These are phyloP conservation scores for Pythium myriotylum DNA, from an alignment of 352 stramenopile genomes.

Conservation along the genomic window DNA sequence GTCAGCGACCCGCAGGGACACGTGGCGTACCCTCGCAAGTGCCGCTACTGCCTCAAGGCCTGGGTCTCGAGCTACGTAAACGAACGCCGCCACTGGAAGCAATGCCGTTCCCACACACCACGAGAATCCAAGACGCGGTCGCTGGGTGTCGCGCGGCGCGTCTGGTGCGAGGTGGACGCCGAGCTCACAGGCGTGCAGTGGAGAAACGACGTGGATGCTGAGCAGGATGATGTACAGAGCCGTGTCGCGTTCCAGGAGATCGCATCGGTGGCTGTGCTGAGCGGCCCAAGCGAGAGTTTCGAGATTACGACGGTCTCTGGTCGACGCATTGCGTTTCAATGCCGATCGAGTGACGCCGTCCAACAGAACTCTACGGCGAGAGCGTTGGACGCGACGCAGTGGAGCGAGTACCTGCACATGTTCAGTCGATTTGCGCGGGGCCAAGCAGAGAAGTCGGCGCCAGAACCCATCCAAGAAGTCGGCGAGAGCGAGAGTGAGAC, in stretches of 20 bases:
- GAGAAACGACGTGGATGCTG: conserved; percentile 32
- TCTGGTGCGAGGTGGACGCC: conserved; percentile 60
- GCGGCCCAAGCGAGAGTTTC: conserved; percentile 37
- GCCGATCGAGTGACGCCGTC: conserved; percentile 19
- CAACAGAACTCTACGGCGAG: not conserved
- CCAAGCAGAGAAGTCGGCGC: not conserved
- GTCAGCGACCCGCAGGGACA: not conserved
- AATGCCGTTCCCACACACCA: conserved; percentile 5
- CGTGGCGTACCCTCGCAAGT: conserved; percentile 25
- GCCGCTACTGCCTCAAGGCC: conserved; percentile 17
- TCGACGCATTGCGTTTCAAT: conserved; percentile 54
- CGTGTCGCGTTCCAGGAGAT: conserved; percentile 43
- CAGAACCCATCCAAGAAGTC: not conserved
- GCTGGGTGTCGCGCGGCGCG: conserved; percentile 35
- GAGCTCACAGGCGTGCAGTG: conserved; percentile 50
- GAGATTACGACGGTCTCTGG: conserved; percentile 36
- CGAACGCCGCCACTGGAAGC: conserved; percentile 29
- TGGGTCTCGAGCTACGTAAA: conserved; percentile 35
- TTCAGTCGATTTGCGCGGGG: conserved; percentile 45
- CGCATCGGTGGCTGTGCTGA: conserved; percentile 22
- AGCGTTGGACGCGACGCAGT: conserved; percentile 38
- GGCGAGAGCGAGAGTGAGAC: not conserved
- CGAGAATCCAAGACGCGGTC: not conserved
- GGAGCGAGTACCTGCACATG: conserved; percentile 52
- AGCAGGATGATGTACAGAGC: conserved; percentile 10